Percentiles rank a stretch among this genome's conserved stretches.
Conservation (phyloP, 2,329 filamentous ascomycete species). For the Aureobasidium sp. region DNA sequence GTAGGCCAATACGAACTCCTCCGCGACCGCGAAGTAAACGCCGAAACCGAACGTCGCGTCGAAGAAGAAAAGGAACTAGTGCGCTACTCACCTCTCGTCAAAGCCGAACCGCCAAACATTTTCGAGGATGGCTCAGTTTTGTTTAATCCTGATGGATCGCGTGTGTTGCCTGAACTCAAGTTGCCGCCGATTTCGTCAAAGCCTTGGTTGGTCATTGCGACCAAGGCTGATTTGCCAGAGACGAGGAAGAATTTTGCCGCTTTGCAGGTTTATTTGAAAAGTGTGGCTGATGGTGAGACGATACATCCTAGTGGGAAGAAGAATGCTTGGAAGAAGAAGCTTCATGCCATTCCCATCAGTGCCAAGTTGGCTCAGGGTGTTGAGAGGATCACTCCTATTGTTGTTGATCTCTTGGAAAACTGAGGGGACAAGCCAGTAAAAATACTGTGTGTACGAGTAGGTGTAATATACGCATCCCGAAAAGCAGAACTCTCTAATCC, state of each 20-base stretch:
- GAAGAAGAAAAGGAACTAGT: conserved; percentile 36
- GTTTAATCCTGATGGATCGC: conserved; percentile 20
- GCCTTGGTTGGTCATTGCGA: conserved; percentile 93
- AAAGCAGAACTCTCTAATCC: not conserved
- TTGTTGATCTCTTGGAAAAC: conserved; percentile 58
- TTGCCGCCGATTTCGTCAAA: conserved; percentile 78
- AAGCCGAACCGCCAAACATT: not conserved
- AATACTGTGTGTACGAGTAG: not conserved
- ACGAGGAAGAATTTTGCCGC: conserved; percentile 69
- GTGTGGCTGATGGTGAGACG: conserved; percentile 52
- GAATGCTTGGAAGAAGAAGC: conserved; percentile 51
- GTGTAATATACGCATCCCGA: not conserved
- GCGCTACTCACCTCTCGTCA: conserved; percentile 17
- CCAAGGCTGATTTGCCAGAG: conserved; percentile 75
- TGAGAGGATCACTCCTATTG: conserved; percentile 63
- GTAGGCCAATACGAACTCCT: conserved; percentile 80
- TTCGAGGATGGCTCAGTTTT: conserved; percentile 21
- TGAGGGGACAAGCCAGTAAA: not conserved
- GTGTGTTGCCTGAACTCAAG: conserved; percentile 37
- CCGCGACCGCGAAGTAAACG: conserved; percentile 61
- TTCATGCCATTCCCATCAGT: conserved; percentile 72
- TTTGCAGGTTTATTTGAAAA: conserved; percentile 62
- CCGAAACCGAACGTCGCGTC: conserved; percentile 55
- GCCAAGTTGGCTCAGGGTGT: conserved; percentile 83
- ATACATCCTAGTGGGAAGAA: conserved; percentile 64